A percentile compares a stretch with the other conserved stretches of the same genome.
Evolutionary conservation across 208 protist species (phyloP).

Genomic region (Crithidia thermophila): DNA sequence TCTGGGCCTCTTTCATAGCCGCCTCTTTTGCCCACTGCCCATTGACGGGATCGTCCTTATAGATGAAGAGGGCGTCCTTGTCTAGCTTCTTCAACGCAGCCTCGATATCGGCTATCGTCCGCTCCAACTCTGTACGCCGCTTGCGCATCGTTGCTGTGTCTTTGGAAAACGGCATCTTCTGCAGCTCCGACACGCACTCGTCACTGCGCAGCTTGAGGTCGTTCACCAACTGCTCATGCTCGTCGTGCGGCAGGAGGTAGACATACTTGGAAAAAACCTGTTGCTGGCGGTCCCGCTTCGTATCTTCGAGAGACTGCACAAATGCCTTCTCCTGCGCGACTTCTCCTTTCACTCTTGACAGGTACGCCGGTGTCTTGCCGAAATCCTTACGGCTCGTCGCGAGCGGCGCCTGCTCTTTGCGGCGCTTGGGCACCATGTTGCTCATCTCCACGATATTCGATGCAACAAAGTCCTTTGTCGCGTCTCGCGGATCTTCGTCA

Average conservation of each 20-base stretch:
- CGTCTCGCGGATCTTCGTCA: neutral
- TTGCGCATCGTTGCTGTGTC: conserved; percentile 74
- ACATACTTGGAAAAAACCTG: conserved; percentile 63
- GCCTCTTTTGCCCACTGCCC: conserved; percentile 77
- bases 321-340: conserved; percentile 83
- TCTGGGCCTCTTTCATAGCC: conserved; percentile 73
- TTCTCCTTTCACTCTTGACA: conserved; percentile 87
- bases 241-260: conserved; percentile 71
- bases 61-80: conserved; percentile 87
- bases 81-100: conserved; percentile 77
- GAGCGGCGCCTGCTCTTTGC: conserved; percentile 60
- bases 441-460: conserved; percentile 94
- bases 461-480: conserved; percentile 88
- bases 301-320: conserved; percentile 65
- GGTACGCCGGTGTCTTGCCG: conserved; percentile 86
- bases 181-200: conserved; percentile 49
- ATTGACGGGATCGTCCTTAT: conserved; percentile 83
- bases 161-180: conserved; percentile 87
- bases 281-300: conserved; percentile 43
- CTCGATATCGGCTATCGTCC: conserved; percentile 77
- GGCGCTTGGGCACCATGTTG: conserved; percentile 85
- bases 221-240: conserved; percentile 70
- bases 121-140: conserved; percentile 70
- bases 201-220: conserved; percentile 61
- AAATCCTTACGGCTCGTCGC: conserved; percentile 80